Conservation (phyloP, 106 monocot species). For the Cymbidium sinense region DNA sequence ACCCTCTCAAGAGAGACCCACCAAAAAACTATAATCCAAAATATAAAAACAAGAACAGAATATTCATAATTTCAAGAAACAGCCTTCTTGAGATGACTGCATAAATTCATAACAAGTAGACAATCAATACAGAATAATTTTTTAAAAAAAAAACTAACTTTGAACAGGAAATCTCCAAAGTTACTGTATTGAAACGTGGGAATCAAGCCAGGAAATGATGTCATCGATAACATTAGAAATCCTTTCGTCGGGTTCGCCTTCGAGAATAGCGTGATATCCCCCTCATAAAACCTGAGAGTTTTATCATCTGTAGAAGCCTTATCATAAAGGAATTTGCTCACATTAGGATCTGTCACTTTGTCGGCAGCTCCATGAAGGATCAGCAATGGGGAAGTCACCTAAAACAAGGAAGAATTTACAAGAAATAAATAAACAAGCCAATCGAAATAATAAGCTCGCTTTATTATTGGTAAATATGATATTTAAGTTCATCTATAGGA, state of each 20-base stretch:
- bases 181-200: constrained; percentile 27
- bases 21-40: no score
- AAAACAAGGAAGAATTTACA: not conserved
- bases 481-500: not conserved
- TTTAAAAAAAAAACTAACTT: not conserved
- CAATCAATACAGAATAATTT: not conserved
- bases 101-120: not conserved
- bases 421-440: not conserved
- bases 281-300: constrained; percentile 76
- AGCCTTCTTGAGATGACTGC: not conserved
- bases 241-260: constrained; percentile 90
- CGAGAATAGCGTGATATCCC: constrained; percentile 77
- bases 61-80: not conserved
- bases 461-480: not conserved
- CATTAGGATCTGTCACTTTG: constrained; percentile 81
- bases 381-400: constrained; percentile 77
- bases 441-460: not conserved
- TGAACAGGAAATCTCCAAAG: not conserved
- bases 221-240: constrained; percentile 62
- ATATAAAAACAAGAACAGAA: no score
- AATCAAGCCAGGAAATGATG: constrained; percentile 76
- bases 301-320: constrained; percentile 68
- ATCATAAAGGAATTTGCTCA: constrained; percentile 75
- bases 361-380: constrained; percentile 98
- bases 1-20: no score